Base-by-base conservation (phyloP, 1,284 basidiomycete species). In the Athelia sp. region DNA sequence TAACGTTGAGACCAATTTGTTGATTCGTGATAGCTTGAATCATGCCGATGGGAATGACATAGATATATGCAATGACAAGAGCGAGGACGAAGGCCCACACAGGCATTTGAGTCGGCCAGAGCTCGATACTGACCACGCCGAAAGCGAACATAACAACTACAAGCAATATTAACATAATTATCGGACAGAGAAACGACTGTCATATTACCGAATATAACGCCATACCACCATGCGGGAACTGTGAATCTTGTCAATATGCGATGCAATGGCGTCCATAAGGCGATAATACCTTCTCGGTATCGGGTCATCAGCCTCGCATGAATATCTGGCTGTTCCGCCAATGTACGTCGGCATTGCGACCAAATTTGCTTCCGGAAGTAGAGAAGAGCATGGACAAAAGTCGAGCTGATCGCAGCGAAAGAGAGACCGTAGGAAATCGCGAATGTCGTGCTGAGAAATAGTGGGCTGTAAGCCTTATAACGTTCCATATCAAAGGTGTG, bases 321-420 rank as follows among this genome's bases (percentile, higher is more conserved):
- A n/a, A 94, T 79, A 63, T 94, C 91, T 11, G 88, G 84, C 57
- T 87, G 84, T 59, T 91, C 87, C 10, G 74, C 67, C 48, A 84
- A 64, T 34, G 80, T 76, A 32, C 77, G 71, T 21, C 84, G 66
- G 22, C 81, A 76, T 46, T 81, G 78, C 23, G 71, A 63, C 69
- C 79, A 79, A 50, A 93, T 85, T 40, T 82, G 79, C 53, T 81
- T 81, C 53, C 87, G 84, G 66, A 92, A 89, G 62, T 89, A 83
- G n/a, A 95, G 73, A 3, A 77, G 66, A 1, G 89, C 84, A 69
- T 84, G 80, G 10, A 80, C 72, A 54, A 84, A 62, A 3, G 83
- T 73, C 1, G 84, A 79, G 0, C 82, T 82, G n/a, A 84, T 69
- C 10, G 78, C 69, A 2, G 81, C 82, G 56, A 87, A 84, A 17